Percentiles rank a stretch among this genome's conserved stretches.
phyloP scores from a whole-genome alignment of 192 early-diverging fungal species.

The Umbelopsis isabellina region DNA sequence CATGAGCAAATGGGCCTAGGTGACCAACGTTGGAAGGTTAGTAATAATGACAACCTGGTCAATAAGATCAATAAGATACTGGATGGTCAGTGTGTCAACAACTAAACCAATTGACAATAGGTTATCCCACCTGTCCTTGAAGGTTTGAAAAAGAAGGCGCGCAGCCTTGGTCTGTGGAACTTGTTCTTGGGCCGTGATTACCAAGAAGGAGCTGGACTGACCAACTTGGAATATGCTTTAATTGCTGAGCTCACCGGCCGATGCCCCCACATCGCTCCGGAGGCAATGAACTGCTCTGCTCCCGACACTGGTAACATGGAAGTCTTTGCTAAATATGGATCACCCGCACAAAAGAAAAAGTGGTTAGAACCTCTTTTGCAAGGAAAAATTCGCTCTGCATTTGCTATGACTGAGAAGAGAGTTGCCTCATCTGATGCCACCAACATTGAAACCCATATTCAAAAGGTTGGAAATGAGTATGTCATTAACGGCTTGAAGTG shows the following conservation, averaged over 20 bases:
- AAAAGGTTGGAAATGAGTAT: slow-evolving; percentile 64
- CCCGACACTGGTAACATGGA: slow-evolving; percentile 99
- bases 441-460: slow-evolving; percentile 90
- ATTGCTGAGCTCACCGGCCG: slow-evolving; percentile 92
- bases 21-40: slow-evolving; percentile 84
- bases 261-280: slow-evolving; percentile 79
- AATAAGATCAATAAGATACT: too few relatives aligned
- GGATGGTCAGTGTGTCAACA: background rate
- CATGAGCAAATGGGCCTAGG: slow-evolving; percentile 72
- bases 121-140: slow-evolving; percentile 86
- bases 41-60: background rate
- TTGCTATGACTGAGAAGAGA: slow-evolving; percentile 97
- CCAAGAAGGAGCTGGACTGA: slow-evolving; percentile 81
- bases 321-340: slow-evolving; percentile 96
- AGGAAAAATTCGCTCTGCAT: slow-evolving; percentile 93
- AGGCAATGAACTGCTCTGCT: slow-evolving; percentile 91
- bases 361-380: slow-evolving; percentile 85
- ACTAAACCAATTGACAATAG: slow-evolving; percentile 34
- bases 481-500: slow-evolving; percentile 89
- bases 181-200: slow-evolving; percentile 86
- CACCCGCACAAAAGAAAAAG: slow-evolving; percentile 74
- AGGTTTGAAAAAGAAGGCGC: slow-evolving; percentile 85
- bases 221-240: slow-evolving; percentile 93
- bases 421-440: slow-evolving; percentile 98
- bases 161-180: slow-evolving; percentile 93